Evolutionary conservation across 2,329 filamentous ascomycete genomes (phyloP).

Genomic region (Ophiostoma sp.): DNA sequence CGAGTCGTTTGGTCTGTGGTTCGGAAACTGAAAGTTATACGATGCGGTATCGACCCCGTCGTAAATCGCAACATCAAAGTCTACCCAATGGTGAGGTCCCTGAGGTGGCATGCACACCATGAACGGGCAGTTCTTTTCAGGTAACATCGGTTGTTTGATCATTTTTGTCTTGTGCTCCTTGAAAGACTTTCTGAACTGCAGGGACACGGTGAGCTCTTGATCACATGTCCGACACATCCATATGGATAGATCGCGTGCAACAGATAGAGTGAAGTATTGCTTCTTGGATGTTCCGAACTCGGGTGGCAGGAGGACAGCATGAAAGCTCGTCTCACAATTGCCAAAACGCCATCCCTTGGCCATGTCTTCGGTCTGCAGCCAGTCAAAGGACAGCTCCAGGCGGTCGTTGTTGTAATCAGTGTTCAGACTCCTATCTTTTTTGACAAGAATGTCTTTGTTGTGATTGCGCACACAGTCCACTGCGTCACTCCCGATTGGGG

Average conservation of each 20-base stretch:
- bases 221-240: not conserved
- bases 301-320: not conserved
- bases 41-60: not conserved
- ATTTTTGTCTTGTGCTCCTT: not conserved
- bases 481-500: too few species aligned
- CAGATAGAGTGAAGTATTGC: not conserved
- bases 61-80: not conserved
- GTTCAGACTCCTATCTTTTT: too few species aligned
- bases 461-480: too few species aligned
- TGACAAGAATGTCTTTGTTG: too few species aligned
- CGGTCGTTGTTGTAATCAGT: not conserved
- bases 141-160: not conserved
- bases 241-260: not conserved
- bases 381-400: not conserved
- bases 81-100: not conserved
- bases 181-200: not conserved
- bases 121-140: not conserved
- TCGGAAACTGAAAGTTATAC: not conserved
- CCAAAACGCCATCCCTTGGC: not conserved
- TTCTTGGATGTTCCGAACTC: not conserved
- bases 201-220: not conserved
- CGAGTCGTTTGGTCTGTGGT: not conserved
- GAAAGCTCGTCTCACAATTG: not conserved
- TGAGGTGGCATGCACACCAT: not conserved
- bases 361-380: not conserved